Evolutionary conservation across 139 green algal genomes (phyloP).

Genomic region (Micractinium sp.): DNA sequence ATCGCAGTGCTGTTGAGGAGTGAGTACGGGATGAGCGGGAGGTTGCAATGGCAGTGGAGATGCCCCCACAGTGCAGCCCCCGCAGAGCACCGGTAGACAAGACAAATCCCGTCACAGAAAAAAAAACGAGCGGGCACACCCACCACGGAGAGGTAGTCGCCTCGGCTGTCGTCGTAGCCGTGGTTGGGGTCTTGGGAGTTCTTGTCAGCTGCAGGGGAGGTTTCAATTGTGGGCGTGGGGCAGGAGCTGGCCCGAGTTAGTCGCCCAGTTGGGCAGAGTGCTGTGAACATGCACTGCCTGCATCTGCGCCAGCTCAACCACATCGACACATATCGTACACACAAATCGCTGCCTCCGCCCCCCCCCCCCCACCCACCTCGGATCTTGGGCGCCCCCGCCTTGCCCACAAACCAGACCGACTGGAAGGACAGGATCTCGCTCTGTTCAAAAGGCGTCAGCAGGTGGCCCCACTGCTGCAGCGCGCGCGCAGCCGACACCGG

Average conservation of each 20-base stretch:
- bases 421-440: slow-evolving; percentile 37
- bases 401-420: slow-evolving; percentile 47
- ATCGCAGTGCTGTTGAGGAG: neutral
- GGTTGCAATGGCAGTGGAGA: too few species aligned
- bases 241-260: too few species aligned
- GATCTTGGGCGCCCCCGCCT: neutral
- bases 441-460: slow-evolving; percentile 44
- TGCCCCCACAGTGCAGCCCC: too few species aligned
- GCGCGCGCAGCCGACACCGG: neutral
- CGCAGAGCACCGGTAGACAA: too few species aligned
- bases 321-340: neutral
- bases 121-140: neutral
- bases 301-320: neutral
- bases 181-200: neutral
- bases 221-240: neutral
- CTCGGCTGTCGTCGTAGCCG: slow-evolving; percentile 28
- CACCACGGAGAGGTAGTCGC: slow-evolving; percentile 25
- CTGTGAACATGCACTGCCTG: neutral
- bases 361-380: neutral
- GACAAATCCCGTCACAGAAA: too few species aligned
- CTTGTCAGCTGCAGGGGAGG: neutral
- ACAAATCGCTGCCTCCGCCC: neutral
- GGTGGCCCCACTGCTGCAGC: neutral
- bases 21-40: too few species aligned
- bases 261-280: neutral